Percentiles rank a stretch among this genome's conserved stretches.
These are phyloP conservation scores for Fomes fomentarius DNA, from an alignment of 1,284 basidiomycete genomes.

Conservation along the genomic window DNA sequence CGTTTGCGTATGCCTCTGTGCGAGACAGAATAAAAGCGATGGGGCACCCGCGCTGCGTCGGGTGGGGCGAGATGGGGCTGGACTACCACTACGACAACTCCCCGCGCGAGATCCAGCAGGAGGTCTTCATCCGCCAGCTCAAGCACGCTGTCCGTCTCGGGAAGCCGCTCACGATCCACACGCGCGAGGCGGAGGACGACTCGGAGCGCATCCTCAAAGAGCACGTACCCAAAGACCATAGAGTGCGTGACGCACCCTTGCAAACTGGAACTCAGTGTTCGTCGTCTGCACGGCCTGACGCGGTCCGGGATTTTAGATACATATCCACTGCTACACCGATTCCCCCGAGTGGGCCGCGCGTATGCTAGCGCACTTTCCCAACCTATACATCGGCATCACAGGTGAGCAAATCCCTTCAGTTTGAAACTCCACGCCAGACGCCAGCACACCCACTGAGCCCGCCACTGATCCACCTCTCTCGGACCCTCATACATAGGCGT, in stretches of 20 bases:
- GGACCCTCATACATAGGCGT: slow-evolving; percentile 59
- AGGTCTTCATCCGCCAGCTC: slow-evolving; percentile 70
- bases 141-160: slow-evolving; percentile 63
- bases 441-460: too few relatives aligned
- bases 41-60: slow-evolving; percentile 77
- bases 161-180: slow-evolving; percentile 81
- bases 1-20: too few relatives aligned
- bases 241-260: slow-evolving; percentile 38
- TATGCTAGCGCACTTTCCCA: slow-evolving; percentile 76
- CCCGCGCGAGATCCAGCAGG: slow-evolving; percentile 65
- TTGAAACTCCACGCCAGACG: neutral
- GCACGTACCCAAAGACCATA: slow-evolving; percentile 69
- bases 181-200: slow-evolving; percentile 80
- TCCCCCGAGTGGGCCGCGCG: slow-evolving; percentile 69
- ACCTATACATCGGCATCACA: slow-evolving; percentile 81
- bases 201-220: slow-evolving; percentile 76
- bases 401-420: slow-evolving; percentile 39
- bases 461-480: too few relatives aligned
- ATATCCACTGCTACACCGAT: slow-evolving; percentile 84
- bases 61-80: slow-evolving; percentile 85
- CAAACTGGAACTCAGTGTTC: neutral
- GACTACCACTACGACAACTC: slow-evolving; percentile 85
- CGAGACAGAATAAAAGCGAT: slow-evolving; percentile 75
- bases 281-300: neutral
- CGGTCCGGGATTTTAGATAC: slow-evolving; percentile 51